Conservation (phyloP, 2,329 filamentous ascomycete species). For the Passalora sequoiae region DNA sequence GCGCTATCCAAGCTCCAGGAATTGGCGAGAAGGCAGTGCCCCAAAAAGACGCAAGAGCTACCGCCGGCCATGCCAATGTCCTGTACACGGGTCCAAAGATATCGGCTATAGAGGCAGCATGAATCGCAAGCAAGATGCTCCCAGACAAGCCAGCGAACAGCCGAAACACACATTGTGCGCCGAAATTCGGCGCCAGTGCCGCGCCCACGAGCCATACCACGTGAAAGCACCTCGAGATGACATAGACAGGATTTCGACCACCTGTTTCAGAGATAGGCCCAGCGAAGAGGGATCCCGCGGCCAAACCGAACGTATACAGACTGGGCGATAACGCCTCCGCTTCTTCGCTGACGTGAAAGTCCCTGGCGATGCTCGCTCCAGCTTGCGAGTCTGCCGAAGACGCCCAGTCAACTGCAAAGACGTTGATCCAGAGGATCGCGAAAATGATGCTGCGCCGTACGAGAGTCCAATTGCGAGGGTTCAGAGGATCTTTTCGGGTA, state of each 20-base stretch:
- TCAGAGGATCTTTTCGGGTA: constrained; percentile 10
- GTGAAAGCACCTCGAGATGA: constrained; percentile 19
- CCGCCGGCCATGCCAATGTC: constrained; percentile 22
- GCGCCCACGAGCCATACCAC: constrained; percentile 20
- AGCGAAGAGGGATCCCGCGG: constrained; percentile 35
- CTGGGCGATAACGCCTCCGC: constrained; percentile 32
- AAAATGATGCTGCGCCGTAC: constrained; percentile 9
- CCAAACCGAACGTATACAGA: constrained; percentile 44
- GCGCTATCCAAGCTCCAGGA: constrained; percentile 14
- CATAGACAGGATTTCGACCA: constrained; percentile 29
- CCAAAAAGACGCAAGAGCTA: constrained; percentile 19
- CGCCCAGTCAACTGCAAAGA: constrained; percentile 23
- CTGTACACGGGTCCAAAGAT: constrained; percentile 24
- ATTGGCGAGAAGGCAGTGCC: constrained; percentile 20
- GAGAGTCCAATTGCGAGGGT: constrained; percentile 15
- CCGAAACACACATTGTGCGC: constrained; percentile 24
- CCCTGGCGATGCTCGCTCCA: constrained; percentile 8
- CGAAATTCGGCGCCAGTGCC: constrained; percentile 25
- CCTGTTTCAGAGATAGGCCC: constrained; percentile 40
- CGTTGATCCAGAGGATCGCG: constrained; percentile 21
- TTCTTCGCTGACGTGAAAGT: constrained; percentile 23
- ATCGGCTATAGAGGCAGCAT: constrained; percentile 26
- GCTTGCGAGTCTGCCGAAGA: constrained; percentile 20
- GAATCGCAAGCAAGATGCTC: constrained; percentile 22
- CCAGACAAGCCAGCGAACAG: constrained; percentile 27